Base-by-base conservation (phyloP, 805 yeast species). In the Candida krabiensis region DNA sequence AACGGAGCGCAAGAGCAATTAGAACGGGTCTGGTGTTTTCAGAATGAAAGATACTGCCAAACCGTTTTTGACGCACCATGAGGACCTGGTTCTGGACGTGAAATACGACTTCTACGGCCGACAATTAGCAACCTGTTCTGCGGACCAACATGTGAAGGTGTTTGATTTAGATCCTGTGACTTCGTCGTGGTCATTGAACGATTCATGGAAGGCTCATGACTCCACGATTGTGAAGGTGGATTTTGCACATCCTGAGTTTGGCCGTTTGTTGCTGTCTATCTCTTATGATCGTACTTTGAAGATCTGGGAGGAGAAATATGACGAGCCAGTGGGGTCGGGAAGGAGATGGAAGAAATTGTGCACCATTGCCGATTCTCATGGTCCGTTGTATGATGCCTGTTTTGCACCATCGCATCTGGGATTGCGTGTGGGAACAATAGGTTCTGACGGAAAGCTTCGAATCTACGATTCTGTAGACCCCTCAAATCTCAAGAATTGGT, bases 191-290 rank as follows among this genome's bases (percentile, higher is more conserved):
- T 76, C 77, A 14, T 64, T 86, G 39, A 81, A 83, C 53, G 97
- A 91, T 61, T 80, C 86, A 33, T 93, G 96, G 95, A 86, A 85
- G 49, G 98, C 98, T 0, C 99, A 93, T 58, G 96, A 93, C 52
- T 80, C 95, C 6, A 77, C 89, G 41, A 77, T 93, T 18, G 85
- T 88, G 15, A 78, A 83, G 49, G 70, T 93, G 8, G 79, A 80
- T 32, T 93, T 96, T 95, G 96, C 98, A 1, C 84, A 87, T 35
- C 99, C 99, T 2, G 95, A 91, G 60, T 89, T 80, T 61, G 95
- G 96, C 7, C 86, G 86, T 55, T 68, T 93, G 3, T 62, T 93
- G 17, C 95, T 96, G 1, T 79, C 93, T 18, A 89, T 90, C 24
- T 86, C 96, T 1, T 88, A 84, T 61, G 99, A 93, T 56, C 75